These are phyloP conservation scores for Diddensiella caesifluorescens DNA, from an alignment of 805 yeast species.

Conservation along the genomic window DNA sequence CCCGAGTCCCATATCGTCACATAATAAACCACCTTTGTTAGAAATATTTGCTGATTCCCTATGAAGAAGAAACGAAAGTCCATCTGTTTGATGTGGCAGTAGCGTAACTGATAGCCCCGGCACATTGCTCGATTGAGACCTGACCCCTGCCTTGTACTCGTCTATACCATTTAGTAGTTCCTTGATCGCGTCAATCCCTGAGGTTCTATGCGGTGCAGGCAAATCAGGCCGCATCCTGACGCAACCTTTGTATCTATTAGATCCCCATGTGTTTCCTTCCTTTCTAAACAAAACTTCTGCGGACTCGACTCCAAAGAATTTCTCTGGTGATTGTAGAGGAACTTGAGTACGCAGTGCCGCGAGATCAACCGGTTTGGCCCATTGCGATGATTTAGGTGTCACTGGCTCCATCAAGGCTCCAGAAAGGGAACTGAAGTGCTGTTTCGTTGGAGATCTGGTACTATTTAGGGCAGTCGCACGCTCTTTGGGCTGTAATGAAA, in stretches of 20 bases:
- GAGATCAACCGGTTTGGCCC: slow-evolving; percentile 19
- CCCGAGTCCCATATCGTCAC: slow-evolving; percentile 90
- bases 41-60: slow-evolving; percentile 34
- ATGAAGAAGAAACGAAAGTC: slow-evolving; percentile 38
- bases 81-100: slow-evolving; percentile 42
- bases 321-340: slow-evolving; percentile 5
- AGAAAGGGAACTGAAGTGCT: slow-evolving; percentile 8
- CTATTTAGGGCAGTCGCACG: slow-evolving; percentile 2
- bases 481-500: too few relatives aligned
- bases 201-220: slow-evolving; percentile 4
- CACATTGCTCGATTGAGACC: too few relatives aligned
- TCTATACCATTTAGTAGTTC: slow-evolving; percentile 16
- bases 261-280: background rate
- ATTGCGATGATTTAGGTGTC: slow-evolving; percentile 23
- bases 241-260: background rate
- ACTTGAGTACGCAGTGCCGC: slow-evolving; percentile 10
- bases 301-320: background rate
- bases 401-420: slow-evolving; percentile 23
- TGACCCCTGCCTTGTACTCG: background rate
- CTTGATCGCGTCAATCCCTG: slow-evolving; percentile 15
- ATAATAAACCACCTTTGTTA: slow-evolving; percentile 55
- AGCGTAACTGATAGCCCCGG: slow-evolving; percentile 38
- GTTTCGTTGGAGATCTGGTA: slow-evolving; percentile 13
- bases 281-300: background rate
- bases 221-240: background rate